phyloP scores from a whole-genome alignment of 169 alveolate species.

The Ichthyophthirius multifiliis region DNA sequence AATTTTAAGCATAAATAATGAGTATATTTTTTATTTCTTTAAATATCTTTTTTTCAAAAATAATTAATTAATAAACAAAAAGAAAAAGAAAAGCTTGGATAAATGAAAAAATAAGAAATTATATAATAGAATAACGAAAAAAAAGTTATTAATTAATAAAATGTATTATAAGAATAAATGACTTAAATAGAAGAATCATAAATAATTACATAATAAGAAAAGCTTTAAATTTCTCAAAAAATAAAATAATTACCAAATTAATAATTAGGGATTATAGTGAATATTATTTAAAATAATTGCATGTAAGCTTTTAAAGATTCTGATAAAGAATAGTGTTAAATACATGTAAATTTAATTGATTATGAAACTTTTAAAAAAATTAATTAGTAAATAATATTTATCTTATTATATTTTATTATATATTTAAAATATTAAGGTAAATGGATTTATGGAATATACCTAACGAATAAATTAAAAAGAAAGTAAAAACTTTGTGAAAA shows the following conservation, averaged over 20 bases:
- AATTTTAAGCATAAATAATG: not conserved
- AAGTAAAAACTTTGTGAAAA: not conserved
- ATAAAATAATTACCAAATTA: not conserved
- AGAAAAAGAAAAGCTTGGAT: not conserved
- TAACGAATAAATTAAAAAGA: not conserved
- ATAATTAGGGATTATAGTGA: not conserved
- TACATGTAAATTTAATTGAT: not conserved
- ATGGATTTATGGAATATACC: conserved; percentile 3
- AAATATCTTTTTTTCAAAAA: not conserved
- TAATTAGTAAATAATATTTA: not conserved
- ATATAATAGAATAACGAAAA: not conserved
- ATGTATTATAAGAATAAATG: not conserved
- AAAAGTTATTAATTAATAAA: not conserved
- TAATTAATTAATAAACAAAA: not conserved
- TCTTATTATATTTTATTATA: not conserved
- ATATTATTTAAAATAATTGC: not conserved
- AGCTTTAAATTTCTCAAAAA: not conserved
- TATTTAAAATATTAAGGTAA: not conserved
- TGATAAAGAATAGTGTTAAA: conserved; percentile 20
- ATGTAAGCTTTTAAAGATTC: not conserved
- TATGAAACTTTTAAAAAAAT: conserved; percentile 3
- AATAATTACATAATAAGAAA: not conserved
- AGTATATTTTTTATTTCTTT: not conserved
- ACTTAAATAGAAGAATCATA: not conserved
- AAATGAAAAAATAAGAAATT: not conserved